phyloP scores from a whole-genome alignment of 2,329 filamentous ascomycete species.

The Dothiorella sarmentorum region DNA sequence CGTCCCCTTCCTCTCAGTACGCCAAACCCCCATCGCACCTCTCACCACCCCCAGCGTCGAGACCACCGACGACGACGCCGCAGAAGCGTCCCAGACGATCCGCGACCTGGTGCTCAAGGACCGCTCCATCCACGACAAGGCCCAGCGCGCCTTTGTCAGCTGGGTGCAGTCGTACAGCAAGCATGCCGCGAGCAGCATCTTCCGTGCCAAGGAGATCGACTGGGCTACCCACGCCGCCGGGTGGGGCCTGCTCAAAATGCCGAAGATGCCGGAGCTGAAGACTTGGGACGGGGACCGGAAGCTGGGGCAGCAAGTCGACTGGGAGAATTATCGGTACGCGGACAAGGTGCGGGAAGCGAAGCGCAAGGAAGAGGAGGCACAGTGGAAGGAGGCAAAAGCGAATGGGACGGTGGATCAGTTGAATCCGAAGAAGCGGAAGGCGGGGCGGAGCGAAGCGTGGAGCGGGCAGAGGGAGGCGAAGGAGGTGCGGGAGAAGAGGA shows the following conservation, averaged over 20 bases:
- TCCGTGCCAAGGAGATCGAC: constrained; percentile 74
- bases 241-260: constrained; percentile 83
- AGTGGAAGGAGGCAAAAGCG: constrained; percentile 25
- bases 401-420: constrained; percentile 13
- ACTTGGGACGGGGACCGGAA: constrained; percentile 44
- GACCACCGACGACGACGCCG: constrained; percentile 61
- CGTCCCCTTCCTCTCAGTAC: constrained; percentile 77
- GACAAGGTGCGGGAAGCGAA: constrained; percentile 45
- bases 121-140: constrained; percentile 76
- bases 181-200: constrained; percentile 88
- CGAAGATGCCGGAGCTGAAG: constrained; percentile 83
- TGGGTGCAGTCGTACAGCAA: constrained; percentile 91
- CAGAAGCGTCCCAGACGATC: constrained; percentile 56
- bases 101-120: constrained; percentile 58
- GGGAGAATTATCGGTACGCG: constrained; percentile 42
- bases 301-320: constrained; percentile 40
- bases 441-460: constrained; percentile 32
- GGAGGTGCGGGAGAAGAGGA: constrained; percentile 30
- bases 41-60: constrained; percentile 57
- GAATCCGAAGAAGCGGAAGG: constrained; percentile 20
- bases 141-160: constrained; percentile 85
- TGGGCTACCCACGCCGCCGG: constrained; percentile 78
- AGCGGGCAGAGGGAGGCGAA: constrained; percentile 36
- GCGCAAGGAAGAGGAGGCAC: constrained; percentile 36
- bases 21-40: constrained; percentile 75